A percentile compares a stretch with the other conserved stretches of the same genome.
These are phyloP conservation scores for Wickerhamomyces chaumierensis DNA, from an alignment of 805 yeast genomes.

Conservation along the genomic window DNA sequence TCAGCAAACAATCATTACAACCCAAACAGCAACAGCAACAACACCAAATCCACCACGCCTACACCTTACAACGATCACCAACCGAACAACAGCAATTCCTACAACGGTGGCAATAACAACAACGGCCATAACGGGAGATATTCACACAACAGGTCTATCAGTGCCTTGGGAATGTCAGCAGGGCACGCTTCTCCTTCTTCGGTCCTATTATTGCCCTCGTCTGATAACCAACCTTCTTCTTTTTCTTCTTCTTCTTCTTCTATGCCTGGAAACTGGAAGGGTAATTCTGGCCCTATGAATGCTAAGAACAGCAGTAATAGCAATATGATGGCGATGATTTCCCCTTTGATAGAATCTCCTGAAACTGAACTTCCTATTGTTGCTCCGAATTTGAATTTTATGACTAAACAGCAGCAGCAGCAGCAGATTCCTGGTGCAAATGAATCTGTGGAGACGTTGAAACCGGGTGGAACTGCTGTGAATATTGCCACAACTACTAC, in stretches of 20 bases:
- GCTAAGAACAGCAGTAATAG: slow-evolving; percentile 12
- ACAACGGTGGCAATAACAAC: too few species aligned
- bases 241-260: too few species aligned
- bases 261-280: not conserved
- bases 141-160: too few species aligned
- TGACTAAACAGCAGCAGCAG: too few species aligned
- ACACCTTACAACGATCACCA: slow-evolving; percentile 7
- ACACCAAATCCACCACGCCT: slow-evolving; percentile 2
- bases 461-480: not conserved
- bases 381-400: not conserved
- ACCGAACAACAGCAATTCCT: slow-evolving; percentile 14
- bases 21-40: slow-evolving; percentile 12
- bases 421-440: too few species aligned
- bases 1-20: slow-evolving; percentile 2
- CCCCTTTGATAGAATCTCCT: not conserved
- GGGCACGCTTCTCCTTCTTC: slow-evolving; percentile 8
- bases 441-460: not conserved
- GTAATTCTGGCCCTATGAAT: not conserved
- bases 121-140: slow-evolving; percentile 13
- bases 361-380: not conserved
- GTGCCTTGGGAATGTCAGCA: too few species aligned
- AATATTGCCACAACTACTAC: too few species aligned
- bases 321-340: too few species aligned
- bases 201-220: slow-evolving; percentile 15
- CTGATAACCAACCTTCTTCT: too few species aligned